Percentiles rank a stretch among this genome's conserved stretches.
phyloP scores from a whole-genome alignment of 352 stramenopile genomes.

The Phytophthora niederhauseri region DNA sequence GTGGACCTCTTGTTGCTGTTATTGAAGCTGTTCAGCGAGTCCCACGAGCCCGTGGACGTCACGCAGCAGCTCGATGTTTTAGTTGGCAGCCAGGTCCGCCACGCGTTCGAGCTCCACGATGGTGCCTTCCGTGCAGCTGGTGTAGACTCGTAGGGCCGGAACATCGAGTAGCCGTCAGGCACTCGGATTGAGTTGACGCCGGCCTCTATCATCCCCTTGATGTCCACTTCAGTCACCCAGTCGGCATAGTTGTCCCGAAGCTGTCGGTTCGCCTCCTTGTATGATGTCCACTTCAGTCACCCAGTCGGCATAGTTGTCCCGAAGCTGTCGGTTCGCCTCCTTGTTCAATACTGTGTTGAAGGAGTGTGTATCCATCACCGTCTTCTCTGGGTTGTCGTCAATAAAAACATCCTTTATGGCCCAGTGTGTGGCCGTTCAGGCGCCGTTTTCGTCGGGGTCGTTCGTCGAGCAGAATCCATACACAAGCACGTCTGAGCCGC shows the following conservation, averaged over 20 bases:
- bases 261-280: slow-evolving; percentile 90
- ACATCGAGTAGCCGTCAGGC: slow-evolving; percentile 94
- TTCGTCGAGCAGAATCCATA: no score
- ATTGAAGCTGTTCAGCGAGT: slow-evolving; percentile 95
- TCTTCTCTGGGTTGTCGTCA: slow-evolving; percentile 52
- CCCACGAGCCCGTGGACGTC: slow-evolving; percentile 93
- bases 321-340: slow-evolving; percentile 92
- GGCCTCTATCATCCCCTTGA: slow-evolving; percentile 65
- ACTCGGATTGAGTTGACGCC: slow-evolving; percentile 18
- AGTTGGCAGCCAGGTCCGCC: slow-evolving; percentile 81
- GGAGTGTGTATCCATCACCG: slow-evolving; percentile 91
- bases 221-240: slow-evolving; percentile 94
- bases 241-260: slow-evolving; percentile 91
- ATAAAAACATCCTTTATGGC: no score
- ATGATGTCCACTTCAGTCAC: slow-evolving; percentile 94
- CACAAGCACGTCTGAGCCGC: no score
- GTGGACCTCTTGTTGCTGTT: slow-evolving; percentile 88
- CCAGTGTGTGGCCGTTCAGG: no score
- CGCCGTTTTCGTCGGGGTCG: no score
- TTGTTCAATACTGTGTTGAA: slow-evolving; percentile 88
- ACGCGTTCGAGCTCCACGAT: slow-evolving; percentile 91
- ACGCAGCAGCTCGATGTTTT: slow-evolving; percentile 89
- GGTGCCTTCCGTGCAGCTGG: slow-evolving; percentile 90
- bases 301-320: slow-evolving; percentile 93
- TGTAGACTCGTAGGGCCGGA: slow-evolving; percentile 92